A percentile compares a stretch with the other conserved stretches of the same genome.
Conservation (phyloP, 75 land plant species). For the Ceratopteris richardii region DNA sequence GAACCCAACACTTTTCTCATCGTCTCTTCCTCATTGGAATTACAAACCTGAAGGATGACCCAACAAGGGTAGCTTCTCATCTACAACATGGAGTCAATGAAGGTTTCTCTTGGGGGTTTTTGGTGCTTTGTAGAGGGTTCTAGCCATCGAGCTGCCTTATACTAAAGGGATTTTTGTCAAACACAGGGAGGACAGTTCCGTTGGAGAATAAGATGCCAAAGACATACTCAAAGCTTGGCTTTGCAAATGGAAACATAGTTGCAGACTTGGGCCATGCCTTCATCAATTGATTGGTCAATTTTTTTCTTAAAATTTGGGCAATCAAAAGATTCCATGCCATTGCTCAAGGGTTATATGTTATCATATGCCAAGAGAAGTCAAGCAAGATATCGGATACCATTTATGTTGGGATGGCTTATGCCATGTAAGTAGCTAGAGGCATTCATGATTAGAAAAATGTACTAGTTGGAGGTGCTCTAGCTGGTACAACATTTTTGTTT, state of each 20-base stretch:
- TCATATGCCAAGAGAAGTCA: slow-evolving; percentile 28
- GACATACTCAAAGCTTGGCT: background rate
- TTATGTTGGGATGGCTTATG: slow-evolving; percentile 33
- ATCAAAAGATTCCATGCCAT: slow-evolving; percentile 41
- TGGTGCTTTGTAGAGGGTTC: no score
- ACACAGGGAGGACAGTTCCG: no score
- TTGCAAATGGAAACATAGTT: slow-evolving; percentile 18
- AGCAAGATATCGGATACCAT: slow-evolving; percentile 26
- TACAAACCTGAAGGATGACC: no score
- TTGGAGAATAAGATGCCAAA: slow-evolving; percentile 3
- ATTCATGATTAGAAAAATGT: slow-evolving; percentile 47
- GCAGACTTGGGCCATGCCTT: slow-evolving; percentile 38
- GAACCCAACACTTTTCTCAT: no score
- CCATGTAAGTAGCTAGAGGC: slow-evolving; percentile 36
- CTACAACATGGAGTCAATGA: no score
- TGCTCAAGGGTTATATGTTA: slow-evolving; percentile 24
- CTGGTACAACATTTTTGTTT: slow-evolving; percentile 36
- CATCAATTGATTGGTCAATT: slow-evolving; percentile 33
- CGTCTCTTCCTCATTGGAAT: no score
- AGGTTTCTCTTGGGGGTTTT: no score
- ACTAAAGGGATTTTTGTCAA: no score
- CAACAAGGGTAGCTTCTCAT: no score
- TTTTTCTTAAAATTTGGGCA: slow-evolving; percentile 42
- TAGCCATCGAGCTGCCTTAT: no score
- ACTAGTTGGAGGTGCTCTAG: slow-evolving; percentile 30